Base-by-base conservation (phyloP, 306 rosid genomes). In the Hylodesmum podocarpum region DNA sequence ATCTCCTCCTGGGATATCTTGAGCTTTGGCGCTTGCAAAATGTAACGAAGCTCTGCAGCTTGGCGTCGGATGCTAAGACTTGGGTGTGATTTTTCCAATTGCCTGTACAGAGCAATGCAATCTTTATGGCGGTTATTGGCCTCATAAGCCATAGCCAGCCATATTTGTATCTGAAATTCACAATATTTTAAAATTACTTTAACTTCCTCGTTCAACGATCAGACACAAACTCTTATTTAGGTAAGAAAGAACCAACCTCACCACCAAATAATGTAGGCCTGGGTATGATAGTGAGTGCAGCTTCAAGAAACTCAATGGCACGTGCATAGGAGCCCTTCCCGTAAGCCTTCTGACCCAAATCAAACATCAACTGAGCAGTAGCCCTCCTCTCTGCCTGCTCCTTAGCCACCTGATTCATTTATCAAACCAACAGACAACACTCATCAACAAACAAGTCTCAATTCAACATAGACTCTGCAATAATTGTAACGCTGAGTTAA, bases 61-160 rank as follows among this genome's bases (percentile, higher is more conserved):
- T 95, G 97, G 76, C 97, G 96, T 3, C 92, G 81, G 73, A 95
- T 95, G 87, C 88, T 92, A 70, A 86, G 50, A 75, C 86, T 84
- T 2, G 97, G 97, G 75, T 92, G 97, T 14, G 73, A 77, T 77
- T 47, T 87, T 87, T 95, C 98, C 79, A 95, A 80, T 77, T 88
- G 93, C 86, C 43, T 62, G 91, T 95, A 95, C 3, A 95, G 88
- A 34, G 86, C 93, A 77, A 95, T 95, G 84, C 98, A 95, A 77
- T 92, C 98, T 0, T 70, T 54, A 49, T 92, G 98, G 73, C 98
- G 96, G 66, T 88, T 86, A 47, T 92, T 82, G 61, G 98, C 98
- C 71, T 95, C 98, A 34, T 95, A 95, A n/a, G 98, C 98, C 97
- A 95, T 95, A 47, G 97, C 98, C 78, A 95, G 88, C 97, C 98